Evolutionary conservation across 1,284 basidiomycete species (phyloP), one percentile per base, ranked within the genome.

Genomic region (Boletus semigastroideus): DNA sequence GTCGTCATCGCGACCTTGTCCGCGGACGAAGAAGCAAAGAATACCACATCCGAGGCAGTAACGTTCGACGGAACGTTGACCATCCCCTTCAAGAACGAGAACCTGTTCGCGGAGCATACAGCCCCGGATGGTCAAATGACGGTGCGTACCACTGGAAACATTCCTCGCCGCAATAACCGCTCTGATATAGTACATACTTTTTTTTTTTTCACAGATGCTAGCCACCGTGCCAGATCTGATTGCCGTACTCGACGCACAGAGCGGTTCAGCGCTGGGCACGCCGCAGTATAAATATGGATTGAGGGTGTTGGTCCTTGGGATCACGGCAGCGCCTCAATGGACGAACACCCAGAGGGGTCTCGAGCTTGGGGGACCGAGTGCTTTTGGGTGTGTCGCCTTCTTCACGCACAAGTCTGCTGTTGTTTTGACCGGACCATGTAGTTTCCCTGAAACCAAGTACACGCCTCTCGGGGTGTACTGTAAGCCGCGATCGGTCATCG

Each of bases 81-180:
- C 49, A 78, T 83, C 49, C 80, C 82, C 3, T 83, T 83, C 74
- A 80, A 84, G 67, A 84, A 84, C 58, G 82, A 84, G 61, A 84
- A 84, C 60, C 65, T 83, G 25, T 70, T 78, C 47, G 68, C 78
- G 13, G 68, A 74, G 48, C 69, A 69, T 22, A 66, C 70, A 1
- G 55, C 70, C 31, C 71, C 69, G 4, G 60, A 67, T 25, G 72
- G 61, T 13, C 52, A 52, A 33, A 54, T 22, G 16, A 57, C 41
- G 54, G 66, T 67, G 27, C 40, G 42, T 46, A 31, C 14, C 33
- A 5, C 30, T 37, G 11, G 20, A 28, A 25, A 25, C 5, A 33
- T 48, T 16, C 42, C 41, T 51, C 39, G 33, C 45, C 31, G 22
- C n/a, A 20, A 25, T 27, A 20, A 25, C 16, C n/a, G 11, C n/a